These are phyloP conservation scores for Phytophthora tentaculata DNA, from an alignment of 352 stramenopile genomes.

Conservation along the genomic window DNA sequence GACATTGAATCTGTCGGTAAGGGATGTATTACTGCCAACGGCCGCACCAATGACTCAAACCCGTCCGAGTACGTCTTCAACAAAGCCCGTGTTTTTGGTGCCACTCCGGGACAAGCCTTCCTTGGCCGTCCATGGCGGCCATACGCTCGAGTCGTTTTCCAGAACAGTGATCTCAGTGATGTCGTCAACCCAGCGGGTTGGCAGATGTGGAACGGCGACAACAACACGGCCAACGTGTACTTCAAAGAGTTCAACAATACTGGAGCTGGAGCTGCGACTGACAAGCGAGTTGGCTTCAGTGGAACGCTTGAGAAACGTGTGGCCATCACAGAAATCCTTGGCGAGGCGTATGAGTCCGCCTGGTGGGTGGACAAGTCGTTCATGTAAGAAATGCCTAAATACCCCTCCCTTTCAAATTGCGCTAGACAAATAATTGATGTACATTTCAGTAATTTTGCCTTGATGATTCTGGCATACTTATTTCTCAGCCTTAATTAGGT, in stretches of 20 bases:
- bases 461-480: too few species aligned
- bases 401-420: too few species aligned
- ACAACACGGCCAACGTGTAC: slow-evolving; percentile 24
- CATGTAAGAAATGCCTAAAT: too few species aligned
- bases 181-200: slow-evolving; percentile 23
- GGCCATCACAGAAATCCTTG: slow-evolving; percentile 26
- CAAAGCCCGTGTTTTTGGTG: slow-evolving; percentile 20
- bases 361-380: slow-evolving; percentile 28
- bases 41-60: slow-evolving; percentile 20
- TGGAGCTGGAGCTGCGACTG: slow-evolving; percentile 11
- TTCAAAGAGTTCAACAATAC: slow-evolving; percentile 30
- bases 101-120: slow-evolving; percentile 9
- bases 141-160: slow-evolving; percentile 27
- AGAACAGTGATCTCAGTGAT: slow-evolving; percentile 26
- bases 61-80: slow-evolving; percentile 32
- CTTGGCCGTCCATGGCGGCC: slow-evolving; percentile 22
- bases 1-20: slow-evolving; percentile 21
- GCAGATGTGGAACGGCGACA: slow-evolving; percentile 19
- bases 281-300: slow-evolving; percentile 27
- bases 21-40: slow-evolving; percentile 19
- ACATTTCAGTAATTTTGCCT: too few species aligned
- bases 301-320: slow-evolving; percentile 11
- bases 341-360: slow-evolving; percentile 18
- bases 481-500: too few species aligned
- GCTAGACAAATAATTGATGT: too few species aligned